Evolutionary conservation across 2,329 filamentous ascomycete genomes (phyloP).

Genomic region (Ambrosiella cleistominuta): DNA sequence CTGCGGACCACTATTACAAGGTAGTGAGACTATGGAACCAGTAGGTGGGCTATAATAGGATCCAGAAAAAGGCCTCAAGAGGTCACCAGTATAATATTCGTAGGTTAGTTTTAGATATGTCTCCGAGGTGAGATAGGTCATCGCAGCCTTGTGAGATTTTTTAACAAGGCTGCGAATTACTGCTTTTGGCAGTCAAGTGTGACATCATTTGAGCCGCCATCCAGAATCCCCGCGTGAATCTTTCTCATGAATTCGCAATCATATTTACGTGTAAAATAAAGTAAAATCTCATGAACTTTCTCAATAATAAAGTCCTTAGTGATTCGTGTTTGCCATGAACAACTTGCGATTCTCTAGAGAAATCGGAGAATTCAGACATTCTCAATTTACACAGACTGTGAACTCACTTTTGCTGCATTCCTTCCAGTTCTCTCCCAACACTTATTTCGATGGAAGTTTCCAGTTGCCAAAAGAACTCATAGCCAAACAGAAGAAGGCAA

Average conservation of each 20-base stretch:
- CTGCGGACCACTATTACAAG: too few relatives aligned
- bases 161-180: conserved; percentile 2
- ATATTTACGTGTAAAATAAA: too few relatives aligned
- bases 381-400: conserved; percentile 46
- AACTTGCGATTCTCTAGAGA: conserved; percentile 61
- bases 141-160: conserved; percentile 1
- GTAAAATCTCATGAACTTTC: too few relatives aligned
- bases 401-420: conserved; percentile 48
- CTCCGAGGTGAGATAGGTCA: neutral
- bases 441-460: conserved; percentile 47
- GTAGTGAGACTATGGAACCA: too few relatives aligned
- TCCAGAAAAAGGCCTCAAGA: too few relatives aligned
- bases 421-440: conserved; percentile 47
- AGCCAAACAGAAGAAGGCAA: neutral
- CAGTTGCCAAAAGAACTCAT: neutral
- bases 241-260: too few relatives aligned
- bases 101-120: neutral
- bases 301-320: too few relatives aligned
- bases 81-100: neutral
- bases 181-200: neutral
- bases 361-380: conserved; percentile 46
- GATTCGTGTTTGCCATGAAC: conserved; percentile 35
- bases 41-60: too few relatives aligned
- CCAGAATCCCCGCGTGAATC: too few relatives aligned
- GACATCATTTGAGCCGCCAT: neutral